Percentiles rank a stretch among this genome's conserved stretches.
These are phyloP conservation scores for Paecilomyces dactylethromorphus DNA, from an alignment of 2,329 filamentous ascomycete genomes.

Conservation along the genomic window DNA sequence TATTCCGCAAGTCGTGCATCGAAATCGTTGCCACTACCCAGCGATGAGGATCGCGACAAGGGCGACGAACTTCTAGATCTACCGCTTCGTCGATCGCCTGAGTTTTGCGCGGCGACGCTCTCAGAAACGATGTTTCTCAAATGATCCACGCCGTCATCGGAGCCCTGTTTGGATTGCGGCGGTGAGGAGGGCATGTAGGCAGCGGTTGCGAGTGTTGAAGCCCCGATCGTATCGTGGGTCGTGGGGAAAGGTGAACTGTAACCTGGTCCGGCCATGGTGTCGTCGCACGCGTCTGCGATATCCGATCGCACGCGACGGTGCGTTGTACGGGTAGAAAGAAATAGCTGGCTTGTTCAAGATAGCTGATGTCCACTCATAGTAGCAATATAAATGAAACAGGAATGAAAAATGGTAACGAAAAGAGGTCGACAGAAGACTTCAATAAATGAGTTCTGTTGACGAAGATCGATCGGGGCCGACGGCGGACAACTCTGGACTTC, in stretches of 20 bases:
- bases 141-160: background rate
- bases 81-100: background rate
- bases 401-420: background rate
- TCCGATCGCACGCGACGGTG: conserved; percentile 1
- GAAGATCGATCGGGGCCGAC: background rate
- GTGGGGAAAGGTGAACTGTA: conserved; percentile 32
- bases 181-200: conserved; percentile 32
- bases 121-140: background rate
- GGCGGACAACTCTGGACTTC: background rate
- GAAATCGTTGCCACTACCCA: conserved; percentile 15
- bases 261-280: conserved; percentile 31
- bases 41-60: background rate
- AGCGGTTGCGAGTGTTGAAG: conserved; percentile 32
- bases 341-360: background rate
- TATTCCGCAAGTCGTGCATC: conserved; percentile 35
- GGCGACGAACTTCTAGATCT: background rate
- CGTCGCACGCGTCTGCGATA: conserved; percentile 8
- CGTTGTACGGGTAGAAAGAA: conserved; percentile 1
- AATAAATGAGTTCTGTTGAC: background rate
- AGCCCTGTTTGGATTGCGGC: conserved; percentile 11
- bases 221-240: conserved; percentile 36
- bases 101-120: background rate
- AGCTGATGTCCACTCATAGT: background rate
- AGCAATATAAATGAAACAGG: background rate
- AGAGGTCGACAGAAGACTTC: background rate